phyloP scores from a whole-genome alignment of 805 yeast species.

The Hanseniaspora taiwanica region DNA sequence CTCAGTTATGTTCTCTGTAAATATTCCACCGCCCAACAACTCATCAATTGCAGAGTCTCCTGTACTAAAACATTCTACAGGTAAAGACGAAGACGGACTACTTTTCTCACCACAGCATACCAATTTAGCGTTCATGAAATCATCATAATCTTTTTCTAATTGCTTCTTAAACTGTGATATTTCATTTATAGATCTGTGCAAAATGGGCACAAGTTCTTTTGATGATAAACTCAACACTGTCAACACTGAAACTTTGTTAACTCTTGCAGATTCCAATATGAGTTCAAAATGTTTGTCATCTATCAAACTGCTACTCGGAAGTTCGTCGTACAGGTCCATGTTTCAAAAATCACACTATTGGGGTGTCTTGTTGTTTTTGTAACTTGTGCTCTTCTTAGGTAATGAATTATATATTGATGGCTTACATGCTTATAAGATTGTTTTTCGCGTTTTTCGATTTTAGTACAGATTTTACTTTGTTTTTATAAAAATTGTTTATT shows the following conservation, averaged over 20 bases:
- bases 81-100: too few relatives aligned
- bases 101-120: too few relatives aligned
- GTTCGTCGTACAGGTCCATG: conserved; percentile 33
- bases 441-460: not conserved
- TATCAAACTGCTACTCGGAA: conserved; percentile 25
- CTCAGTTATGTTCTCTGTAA: conserved; percentile 49
- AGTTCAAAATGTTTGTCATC: conserved; percentile 21
- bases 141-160: conserved; percentile 10
- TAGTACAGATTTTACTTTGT: not conserved
- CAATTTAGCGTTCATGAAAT: conserved; percentile 7
- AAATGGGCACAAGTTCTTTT: conserved; percentile 21
- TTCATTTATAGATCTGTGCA: conserved; percentile 24
- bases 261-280: conserved; percentile 18
- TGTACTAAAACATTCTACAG: conserved; percentile 31
- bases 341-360: not conserved
- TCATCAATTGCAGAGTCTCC: conserved; percentile 41
- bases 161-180: conserved; percentile 15
- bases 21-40: conserved; percentile 43
- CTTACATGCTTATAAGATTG: too few relatives aligned
- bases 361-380: not conserved
- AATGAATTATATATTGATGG: too few relatives aligned
- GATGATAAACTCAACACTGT: conserved; percentile 30
- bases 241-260: conserved; percentile 24
- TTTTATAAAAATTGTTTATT: too few relatives aligned
- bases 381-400: not conserved